Conservation (phyloP, 345 rosid species). For the Corchorus olitorius region DNA sequence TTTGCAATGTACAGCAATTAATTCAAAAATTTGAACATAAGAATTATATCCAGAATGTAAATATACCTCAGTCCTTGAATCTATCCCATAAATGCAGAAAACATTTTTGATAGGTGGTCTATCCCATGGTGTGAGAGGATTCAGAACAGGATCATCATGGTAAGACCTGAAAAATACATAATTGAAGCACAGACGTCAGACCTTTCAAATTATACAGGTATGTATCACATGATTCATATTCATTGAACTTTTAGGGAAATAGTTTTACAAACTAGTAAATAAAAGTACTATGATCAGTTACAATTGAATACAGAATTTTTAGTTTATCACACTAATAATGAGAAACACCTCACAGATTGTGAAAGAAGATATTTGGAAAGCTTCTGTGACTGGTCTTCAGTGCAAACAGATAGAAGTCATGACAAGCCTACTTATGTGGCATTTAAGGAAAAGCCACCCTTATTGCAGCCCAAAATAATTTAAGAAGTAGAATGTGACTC, state of each 20-base stretch:
- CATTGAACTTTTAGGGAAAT: constrained; percentile 2
- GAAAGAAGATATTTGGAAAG: constrained; percentile 13
- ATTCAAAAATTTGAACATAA: neutral
- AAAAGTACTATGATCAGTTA: neutral
- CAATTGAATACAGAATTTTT: neutral
- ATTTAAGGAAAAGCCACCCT: constrained; percentile 5
- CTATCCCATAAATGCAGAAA: constrained; percentile 92
- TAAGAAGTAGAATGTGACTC: neutral
- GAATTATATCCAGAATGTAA: constrained; percentile 21
- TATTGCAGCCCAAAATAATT: neutral
- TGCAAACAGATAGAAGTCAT: constrained; percentile 11
- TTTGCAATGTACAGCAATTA: constrained; percentile 11
- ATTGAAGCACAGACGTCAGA: constrained; percentile 17
- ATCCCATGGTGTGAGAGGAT: constrained; percentile 98
- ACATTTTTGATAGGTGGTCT: constrained; percentile 96
- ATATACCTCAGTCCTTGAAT: constrained; percentile 87
- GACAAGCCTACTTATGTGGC: neutral
- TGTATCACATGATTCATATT: constrained; percentile 2
- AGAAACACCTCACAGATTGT: neutral
- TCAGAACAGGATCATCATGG: constrained; percentile 81
- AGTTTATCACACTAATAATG: neutral
- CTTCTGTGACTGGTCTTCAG: neutral
- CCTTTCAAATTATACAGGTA: neutral
- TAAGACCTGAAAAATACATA: constrained; percentile 64
- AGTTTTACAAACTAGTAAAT: neutral